Evolutionary conservation across 306 rosid genomes (phyloP).

Genomic region (Vicia sativa): DNA sequence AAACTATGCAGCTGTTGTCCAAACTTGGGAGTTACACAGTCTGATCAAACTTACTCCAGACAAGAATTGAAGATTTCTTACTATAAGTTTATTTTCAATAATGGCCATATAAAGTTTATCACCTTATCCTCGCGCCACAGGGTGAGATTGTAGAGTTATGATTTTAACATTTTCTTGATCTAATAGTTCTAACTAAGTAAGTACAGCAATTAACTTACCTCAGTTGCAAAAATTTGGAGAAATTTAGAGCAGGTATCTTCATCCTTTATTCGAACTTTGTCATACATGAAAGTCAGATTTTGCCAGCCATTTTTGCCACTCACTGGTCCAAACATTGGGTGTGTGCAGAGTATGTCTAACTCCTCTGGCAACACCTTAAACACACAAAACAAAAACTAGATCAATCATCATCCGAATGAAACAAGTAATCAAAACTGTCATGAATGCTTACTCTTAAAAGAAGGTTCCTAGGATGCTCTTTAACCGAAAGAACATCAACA

Average conservation of each 20-base stretch:
- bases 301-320: conserved; percentile 68
- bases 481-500: conserved; percentile 73
- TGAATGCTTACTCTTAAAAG: conserved; percentile 43
- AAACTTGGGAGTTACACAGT: too few relatives aligned
- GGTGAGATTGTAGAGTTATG: too few relatives aligned
- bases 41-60: too few relatives aligned
- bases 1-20: background rate
- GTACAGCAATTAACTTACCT: conserved; percentile 37
- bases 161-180: background rate
- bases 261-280: conserved; percentile 61
- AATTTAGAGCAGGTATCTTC: conserved; percentile 55
- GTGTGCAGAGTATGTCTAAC: conserved; percentile 61
- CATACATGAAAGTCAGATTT: conserved; percentile 56
- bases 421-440: background rate
- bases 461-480: conserved; percentile 62
- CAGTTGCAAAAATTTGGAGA: conserved; percentile 57
- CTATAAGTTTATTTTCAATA: too few relatives aligned
- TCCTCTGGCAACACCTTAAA: conserved; percentile 55
- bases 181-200: background rate
- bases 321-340: conserved; percentile 75
- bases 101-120: too few relatives aligned
- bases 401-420: background rate
- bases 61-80: too few relatives aligned
- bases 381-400: conserved; percentile 2
- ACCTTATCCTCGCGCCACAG: too few relatives aligned